A percentile compares a stretch with the other conserved stretches of the same genome.
phyloP scores from a whole-genome alignment of 345 rosid species.

The Eucalyptus globulus region DNA sequence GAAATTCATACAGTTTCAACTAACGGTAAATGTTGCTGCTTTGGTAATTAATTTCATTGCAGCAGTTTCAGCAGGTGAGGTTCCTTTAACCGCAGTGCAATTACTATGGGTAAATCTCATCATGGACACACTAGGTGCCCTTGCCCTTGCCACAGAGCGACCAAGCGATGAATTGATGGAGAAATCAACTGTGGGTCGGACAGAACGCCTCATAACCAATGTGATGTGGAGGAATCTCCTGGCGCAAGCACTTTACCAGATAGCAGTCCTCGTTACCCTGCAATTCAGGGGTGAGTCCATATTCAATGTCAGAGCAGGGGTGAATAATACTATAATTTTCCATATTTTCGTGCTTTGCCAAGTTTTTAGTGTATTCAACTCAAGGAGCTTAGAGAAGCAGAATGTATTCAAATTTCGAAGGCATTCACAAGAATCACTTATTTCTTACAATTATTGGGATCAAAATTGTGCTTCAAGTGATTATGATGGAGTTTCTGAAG shows the following conservation, averaged over 20 bases:
- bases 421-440: conserved; percentile 44
- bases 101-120: conserved; percentile 70
- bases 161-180: conserved; percentile 57
- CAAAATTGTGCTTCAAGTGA: conserved; percentile 48
- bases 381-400: conserved; percentile 66
- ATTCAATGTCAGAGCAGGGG: conserved; percentile 29
- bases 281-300: conserved; percentile 57
- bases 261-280: conserved; percentile 42
- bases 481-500: conserved; percentile 68
- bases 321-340: conserved; percentile 58
- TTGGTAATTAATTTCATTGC: conserved; percentile 64
- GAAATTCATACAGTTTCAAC: conserved; percentile 79
- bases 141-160: conserved; percentile 59
- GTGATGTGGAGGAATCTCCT: conserved; percentile 74
- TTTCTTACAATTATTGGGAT: conserved; percentile 39
- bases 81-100: conserved; percentile 71
- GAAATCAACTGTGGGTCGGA: conserved; percentile 47
- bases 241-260: conserved; percentile 60
- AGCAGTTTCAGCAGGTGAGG: conserved; percentile 68
- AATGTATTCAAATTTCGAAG: conserved; percentile 64
- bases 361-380: conserved; percentile 66
- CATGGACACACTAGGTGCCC: conserved; percentile 74
- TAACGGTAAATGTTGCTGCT: conserved; percentile 64
- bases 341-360: conserved; percentile 64
- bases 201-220: conserved; percentile 59